Evolutionary conservation across 1,284 basidiomycete species (phyloP), one percentile per base, ranked within the genome.

Genomic region (Ustilago loliicola): DNA sequence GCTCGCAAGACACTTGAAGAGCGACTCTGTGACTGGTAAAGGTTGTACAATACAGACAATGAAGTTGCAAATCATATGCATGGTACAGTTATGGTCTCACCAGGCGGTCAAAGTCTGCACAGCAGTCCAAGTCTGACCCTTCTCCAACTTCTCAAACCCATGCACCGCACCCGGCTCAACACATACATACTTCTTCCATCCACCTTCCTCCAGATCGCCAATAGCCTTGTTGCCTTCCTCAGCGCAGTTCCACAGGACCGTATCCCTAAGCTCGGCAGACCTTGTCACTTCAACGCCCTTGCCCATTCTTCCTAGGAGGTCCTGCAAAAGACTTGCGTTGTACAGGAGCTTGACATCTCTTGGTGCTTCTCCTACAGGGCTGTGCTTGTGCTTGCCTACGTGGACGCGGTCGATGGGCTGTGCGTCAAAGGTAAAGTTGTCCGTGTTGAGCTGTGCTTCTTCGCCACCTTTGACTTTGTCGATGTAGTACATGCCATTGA

Each of bases 221-320:
- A 88, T 87, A 13, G 62, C 68, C 17, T 76, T 76, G 42, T 72
- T 82, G 29, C 84, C 87, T 32, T 79, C 81, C 51, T 84, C 75
- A 45, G 81, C 84, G 11, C 87, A 87, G 71, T 88, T 88, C 87
- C 87, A 88, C 10, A 87, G 57, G 25, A 82, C 81, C 15, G 70
- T 79, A n/a, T 83, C 65, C 30, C 76, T 75, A 19, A 84, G 52
- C 45, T 72, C 71, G 2, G 67, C 52, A 23, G 68, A 73, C 10
- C 81, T 69, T 29, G 67, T 70, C 30, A 84, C 54, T 29, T 72
- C 63, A 27, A 83, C 69, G n/a, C 70, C 67, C 47, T 74, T 66
- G 29, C 72, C 81, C 58, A 72, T 74, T 25, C 64, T 64, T 13
- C 73, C 68, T 19, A 67, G 62, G 17, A 57, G 64, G 30, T 76